Evolutionary conservation across 495 filamentous ascomycete genomes (phyloP), one percentile per base, ranked within the genome.

Genomic region (Rhypophila decipiens): DNA sequence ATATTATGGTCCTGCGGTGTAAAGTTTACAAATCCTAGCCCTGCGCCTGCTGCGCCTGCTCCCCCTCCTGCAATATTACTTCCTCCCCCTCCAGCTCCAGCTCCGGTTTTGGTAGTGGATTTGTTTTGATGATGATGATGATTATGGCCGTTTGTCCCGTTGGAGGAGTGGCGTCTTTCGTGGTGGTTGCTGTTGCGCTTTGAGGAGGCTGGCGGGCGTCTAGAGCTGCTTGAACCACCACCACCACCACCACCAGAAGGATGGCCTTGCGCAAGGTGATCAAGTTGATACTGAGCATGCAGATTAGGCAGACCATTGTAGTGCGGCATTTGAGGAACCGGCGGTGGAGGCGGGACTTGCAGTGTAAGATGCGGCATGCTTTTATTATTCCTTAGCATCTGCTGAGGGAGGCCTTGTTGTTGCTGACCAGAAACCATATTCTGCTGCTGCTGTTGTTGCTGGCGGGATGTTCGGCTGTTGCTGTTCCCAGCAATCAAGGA

Each of bases 11-110:
- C 94, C 12, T 74, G 59, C 0, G 89, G 80, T n/a, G 90, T 96
- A 67, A 84, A 95, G 63, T 97, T 97, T 46, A 95, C 87, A 57
- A 98, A 98, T 1, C 80, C 82, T 15, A 43, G 33, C 27, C 40
- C 0, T 43, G 22, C 1, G 35, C 11, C 12, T 27, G 20, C 4
- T 33, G 31, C 1, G 18, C 37, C 24, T 22, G 38, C 42, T n/a
- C 18, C 24, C n/a, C 5, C 31, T 4, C 29, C 40, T 10, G 21
- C 19, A 20, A 1, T 19, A n/a, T 2, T 18, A n/a, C 18, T 42
- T 41, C 18, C 27, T 7, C 13, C 7, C 13, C 27, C 27, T 31
- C 27, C 7, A 18, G 36, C n/a, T 36, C 11, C 11, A 22, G 34
- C 3, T 37, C 8, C 1, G 22, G 20, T 2, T 27, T 7, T 34